Evolutionary conservation across 2,329 filamentous ascomycete species (phyloP), one percentile per base, ranked within the genome.

Genomic region (Capronia americana): DNA sequence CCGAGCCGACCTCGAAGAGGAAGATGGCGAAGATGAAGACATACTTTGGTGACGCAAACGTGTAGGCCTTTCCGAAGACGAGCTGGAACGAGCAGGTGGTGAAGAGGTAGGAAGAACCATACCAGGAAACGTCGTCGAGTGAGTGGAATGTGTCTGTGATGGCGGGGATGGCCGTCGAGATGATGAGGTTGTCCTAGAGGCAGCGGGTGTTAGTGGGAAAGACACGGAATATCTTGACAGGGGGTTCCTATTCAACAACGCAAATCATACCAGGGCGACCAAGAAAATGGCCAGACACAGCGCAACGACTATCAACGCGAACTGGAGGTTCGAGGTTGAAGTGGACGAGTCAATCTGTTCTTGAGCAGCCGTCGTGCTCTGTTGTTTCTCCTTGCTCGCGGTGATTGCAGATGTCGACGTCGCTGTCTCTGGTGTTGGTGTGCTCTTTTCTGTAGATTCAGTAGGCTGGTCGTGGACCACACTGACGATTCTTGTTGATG

Each of bases 71-170:
- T 38, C 81, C 81, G 56, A 80, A 81, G 4, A 77, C 73, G n/a
- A 82, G 71, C 38, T 78, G 78, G 63, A 82, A 77, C 2, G 79
- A 76, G 64, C 77, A 79, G 5, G 75, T 77, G 1, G 82, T 82
- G 28, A 84, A 72, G 14, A 82, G 72, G 67, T 82, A 82, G 3
- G 79, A 75, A 53, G 77, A 79, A 32, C 80, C 79, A 68, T 84
- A 84, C 82, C 82, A 84, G 32, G 80, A 80, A 6, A 84, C 77
- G 63, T 84, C 81, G 7, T 77, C 73, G 41, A 82, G 73, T 2
- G 80, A 79, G 46, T 82, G 73, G 71, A 84, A 84, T 41, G 81
- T 73, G 66, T 82, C 77, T 0, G 81, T 82, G 58, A 84, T 83
- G 17, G 73, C 75, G 11, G 82, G 82, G 41, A 83, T 82, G 1